Conservation (phyloP, 202 grass and related monocot species). For the Musa balbisiana region DNA sequence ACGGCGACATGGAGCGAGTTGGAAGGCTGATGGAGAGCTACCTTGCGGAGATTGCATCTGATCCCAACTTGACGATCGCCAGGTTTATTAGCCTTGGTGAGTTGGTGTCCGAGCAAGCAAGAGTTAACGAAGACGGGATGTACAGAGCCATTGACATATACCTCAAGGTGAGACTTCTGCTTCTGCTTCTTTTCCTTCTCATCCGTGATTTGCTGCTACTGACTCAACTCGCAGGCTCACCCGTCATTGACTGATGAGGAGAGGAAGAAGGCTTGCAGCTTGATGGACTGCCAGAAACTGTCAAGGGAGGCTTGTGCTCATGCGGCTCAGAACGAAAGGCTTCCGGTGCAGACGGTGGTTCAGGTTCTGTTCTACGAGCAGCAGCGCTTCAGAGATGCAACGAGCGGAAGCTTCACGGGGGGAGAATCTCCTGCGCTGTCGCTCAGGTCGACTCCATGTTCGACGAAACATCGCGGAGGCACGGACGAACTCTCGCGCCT, state of each 20-base stretch:
- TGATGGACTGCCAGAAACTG: conserved; percentile 79
- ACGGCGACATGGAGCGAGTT: conserved; percentile 37
- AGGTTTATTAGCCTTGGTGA: conserved; percentile 61
- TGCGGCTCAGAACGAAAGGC: conserved; percentile 79
- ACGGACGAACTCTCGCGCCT: conserved; percentile 56
- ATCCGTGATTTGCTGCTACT: neutral
- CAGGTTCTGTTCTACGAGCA: conserved; percentile 84
- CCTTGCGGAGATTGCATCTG: conserved; percentile 73
- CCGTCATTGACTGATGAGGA: conserved; percentile 46
- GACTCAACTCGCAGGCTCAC: conserved; percentile 41
- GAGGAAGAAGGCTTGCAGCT: conserved; percentile 64
- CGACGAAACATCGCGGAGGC: conserved; percentile 16
- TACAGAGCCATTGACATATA: conserved; percentile 94
- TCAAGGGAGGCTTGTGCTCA: conserved; percentile 88
- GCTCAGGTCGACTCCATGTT: conserved; percentile 26
- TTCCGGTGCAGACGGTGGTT: conserved; percentile 78
- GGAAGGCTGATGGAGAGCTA: conserved; percentile 83
- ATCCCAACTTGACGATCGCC: conserved; percentile 48
- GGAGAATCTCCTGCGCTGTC: conserved; percentile 41
- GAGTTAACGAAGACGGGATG: conserved; percentile 82
- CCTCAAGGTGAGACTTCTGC: conserved; percentile 42
- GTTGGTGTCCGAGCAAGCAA: conserved; percentile 59
- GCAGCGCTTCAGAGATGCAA: conserved; percentile 42
- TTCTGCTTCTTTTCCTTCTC: neutral
- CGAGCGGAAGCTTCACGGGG: conserved; percentile 27